Percentiles rank a stretch among this genome's conserved stretches.
Conservation (phyloP, 257 asterid genomes). For the Fraxinus americana region DNA sequence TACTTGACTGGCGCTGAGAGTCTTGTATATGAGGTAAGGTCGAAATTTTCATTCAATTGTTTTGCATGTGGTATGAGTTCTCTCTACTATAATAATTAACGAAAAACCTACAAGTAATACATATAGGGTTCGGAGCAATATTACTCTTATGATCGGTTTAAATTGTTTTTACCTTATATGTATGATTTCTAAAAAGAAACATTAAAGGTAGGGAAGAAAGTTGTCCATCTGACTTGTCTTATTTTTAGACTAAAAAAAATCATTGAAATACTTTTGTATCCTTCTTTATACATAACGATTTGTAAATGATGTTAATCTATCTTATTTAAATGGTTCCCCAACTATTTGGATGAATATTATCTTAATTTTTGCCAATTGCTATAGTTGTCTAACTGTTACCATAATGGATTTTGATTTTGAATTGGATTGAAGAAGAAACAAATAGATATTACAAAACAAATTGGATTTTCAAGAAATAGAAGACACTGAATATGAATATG, state of each 20-base stretch:
- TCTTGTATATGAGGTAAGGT: constrained; percentile 81
- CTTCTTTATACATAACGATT: not conserved
- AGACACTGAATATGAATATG: not conserved
- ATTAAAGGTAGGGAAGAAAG: not conserved
- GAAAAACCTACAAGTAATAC: not conserved
- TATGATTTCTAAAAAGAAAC: not conserved
- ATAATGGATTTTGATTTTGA: not conserved
- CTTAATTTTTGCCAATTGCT: not conserved
- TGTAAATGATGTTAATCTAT: not conserved
- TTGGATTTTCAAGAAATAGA: not conserved
- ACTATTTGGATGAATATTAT: not conserved
- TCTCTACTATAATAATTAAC: not conserved
- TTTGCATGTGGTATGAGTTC: constrained; percentile 6
- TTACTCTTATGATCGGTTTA: not conserved
- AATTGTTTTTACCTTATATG: not conserved
- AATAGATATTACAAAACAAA: not conserved
- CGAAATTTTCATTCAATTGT: constrained; percentile 13
- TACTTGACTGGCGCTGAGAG: constrained; percentile 70
- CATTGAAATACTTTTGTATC: not conserved
- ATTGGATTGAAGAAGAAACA: not conserved
- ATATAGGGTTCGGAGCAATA: not conserved
- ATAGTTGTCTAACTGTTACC: not conserved
- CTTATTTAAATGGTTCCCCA: not conserved
- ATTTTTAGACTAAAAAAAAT: not conserved
- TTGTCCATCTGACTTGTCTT: not conserved